Evolutionary conservation across 306 rosid species (phyloP).

Genomic region (Cucumis sativus): DNA sequence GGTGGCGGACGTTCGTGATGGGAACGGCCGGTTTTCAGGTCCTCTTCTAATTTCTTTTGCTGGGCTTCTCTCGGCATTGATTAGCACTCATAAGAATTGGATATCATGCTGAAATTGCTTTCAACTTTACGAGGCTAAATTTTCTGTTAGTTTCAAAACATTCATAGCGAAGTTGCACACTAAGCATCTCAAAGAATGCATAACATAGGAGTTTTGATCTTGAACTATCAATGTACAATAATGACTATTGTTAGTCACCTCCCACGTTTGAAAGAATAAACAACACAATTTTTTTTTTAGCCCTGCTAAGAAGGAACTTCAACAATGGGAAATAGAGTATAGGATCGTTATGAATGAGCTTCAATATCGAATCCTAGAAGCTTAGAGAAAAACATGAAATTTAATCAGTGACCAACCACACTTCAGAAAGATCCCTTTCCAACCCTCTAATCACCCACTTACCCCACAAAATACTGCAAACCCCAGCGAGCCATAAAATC

Average conservation of each 20-base stretch:
- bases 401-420: too few species aligned
- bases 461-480: too few species aligned
- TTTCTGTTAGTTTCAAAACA: not conserved
- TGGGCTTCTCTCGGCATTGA: constrained; percentile 64
- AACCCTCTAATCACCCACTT: too few species aligned
- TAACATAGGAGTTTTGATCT: not conserved
- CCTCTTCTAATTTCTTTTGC: constrained; percentile 49
- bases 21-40: constrained; percentile 38
- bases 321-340: too few species aligned
- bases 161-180: not conserved
- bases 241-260: not conserved
- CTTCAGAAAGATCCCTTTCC: too few species aligned
- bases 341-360: too few species aligned
- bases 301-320: too few species aligned
- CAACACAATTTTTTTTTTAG: too few species aligned
- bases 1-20: constrained; percentile 58
- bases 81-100: constrained; percentile 91
- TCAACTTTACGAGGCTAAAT: not conserved
- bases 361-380: too few species aligned
- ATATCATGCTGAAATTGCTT: constrained; percentile 39
- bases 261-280: not conserved
- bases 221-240: not conserved
- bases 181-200: not conserved
- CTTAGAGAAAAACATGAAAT: too few species aligned
- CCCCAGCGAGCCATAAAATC: too few species aligned